Base-by-base conservation (phyloP, 2,329 filamentous ascomycete species). In the Cladophialophora bantiana region DNA sequence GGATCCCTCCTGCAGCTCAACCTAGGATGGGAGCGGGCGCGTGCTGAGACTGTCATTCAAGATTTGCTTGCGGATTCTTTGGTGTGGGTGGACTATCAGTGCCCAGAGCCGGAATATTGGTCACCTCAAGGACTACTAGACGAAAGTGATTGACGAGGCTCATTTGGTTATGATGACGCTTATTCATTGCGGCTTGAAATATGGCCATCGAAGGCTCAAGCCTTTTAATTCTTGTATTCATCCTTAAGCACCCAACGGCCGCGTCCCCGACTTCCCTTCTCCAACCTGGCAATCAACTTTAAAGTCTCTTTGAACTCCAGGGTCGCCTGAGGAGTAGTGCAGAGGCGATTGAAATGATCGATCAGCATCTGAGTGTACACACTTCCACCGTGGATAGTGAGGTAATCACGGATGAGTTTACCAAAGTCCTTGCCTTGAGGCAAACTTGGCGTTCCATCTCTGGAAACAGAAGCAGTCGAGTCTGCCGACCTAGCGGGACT, bases 51-150 rank as follows among this genome's bases (percentile, higher is more conserved):
- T 0, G 93, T 94, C 1, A 86, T 98, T 59, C 93, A 97, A 69
- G 95, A 99, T 78, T 81, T 99, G 38, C 84, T 98, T 59, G 89
- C 90, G 0, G 93, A 96, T 74, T 93, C 93, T 60, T 87, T 99
- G 82, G 87, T 99, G 13, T 99, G 95, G 95, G 88, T 98, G 5
- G 95, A 99, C 78, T 88, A 87, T 71, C 93, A 97, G 80, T 89
- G 84, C 38, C 84, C 86, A 7, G 94, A 98, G 81, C 93, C 89
- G 78, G 94, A 98, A 79, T 99, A 97, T 74, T 99, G 95, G 95
- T 83, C 82, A 32, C 82, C 82, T 7, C 81, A 82, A 66, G 78
- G 78, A 59, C 71, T 82, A 13, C 71, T 82, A 12, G 79, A 78
- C 67, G 79, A 82, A 62, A 78, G 75, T 65, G 75, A 77, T 42